These are phyloP conservation scores for Medicago ruthenica DNA, from an alignment of 306 rosid genomes.

Conservation along the genomic window DNA sequence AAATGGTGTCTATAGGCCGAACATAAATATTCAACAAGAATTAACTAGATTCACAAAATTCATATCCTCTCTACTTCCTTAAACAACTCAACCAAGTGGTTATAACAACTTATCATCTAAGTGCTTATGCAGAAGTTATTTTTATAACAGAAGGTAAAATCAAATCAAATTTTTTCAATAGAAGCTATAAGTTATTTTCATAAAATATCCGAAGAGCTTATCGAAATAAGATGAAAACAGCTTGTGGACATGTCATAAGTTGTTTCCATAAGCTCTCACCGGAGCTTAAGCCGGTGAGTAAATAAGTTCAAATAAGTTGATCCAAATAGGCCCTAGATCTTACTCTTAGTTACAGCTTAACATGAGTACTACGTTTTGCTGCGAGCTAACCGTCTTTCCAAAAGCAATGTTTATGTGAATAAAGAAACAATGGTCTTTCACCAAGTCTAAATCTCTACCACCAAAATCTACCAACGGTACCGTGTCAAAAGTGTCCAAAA, in stretches of 20 bases:
- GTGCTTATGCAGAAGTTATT: not conserved
- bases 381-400: not conserved
- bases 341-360: slow-evolving; percentile 23
- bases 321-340: not conserved
- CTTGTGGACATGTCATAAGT: not conserved
- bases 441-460: slow-evolving; percentile 18
- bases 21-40: slow-evolving; percentile 9
- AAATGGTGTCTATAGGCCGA: not conserved
- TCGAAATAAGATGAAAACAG: not conserved
- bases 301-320: not conserved
- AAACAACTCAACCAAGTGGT: not conserved
- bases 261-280: not conserved
- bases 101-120: not conserved
- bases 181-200: not conserved
- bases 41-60: slow-evolving; percentile 12
- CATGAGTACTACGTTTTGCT: slow-evolving; percentile 16
- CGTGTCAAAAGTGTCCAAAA: slow-evolving; percentile 3
- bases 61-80: slow-evolving; percentile 25
- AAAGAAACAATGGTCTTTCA: slow-evolving; percentile 1
- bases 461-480: not conserved
- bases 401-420: slow-evolving; percentile 4
- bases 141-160: not conserved
- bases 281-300: not conserved
- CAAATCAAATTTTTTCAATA: not conserved
- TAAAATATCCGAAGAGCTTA: not conserved